Base-by-base conservation (phyloP, 176 grass and related monocot species). In the Poa annua region DNA sequence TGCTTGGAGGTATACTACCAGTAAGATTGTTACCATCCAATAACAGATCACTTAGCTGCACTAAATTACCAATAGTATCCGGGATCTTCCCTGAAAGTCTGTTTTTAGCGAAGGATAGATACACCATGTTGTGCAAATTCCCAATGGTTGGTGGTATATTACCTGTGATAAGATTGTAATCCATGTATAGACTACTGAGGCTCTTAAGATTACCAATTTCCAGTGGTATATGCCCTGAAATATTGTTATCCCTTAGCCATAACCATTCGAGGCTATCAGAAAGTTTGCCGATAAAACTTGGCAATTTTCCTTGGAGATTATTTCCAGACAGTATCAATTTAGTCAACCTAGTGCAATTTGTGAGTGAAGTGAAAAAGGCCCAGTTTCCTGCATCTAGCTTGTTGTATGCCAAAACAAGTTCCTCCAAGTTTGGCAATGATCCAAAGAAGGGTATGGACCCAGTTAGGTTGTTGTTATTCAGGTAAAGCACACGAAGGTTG, bases 101-200 rank as follows among this genome's bases (percentile, higher is more conserved):
- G 71, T 94, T 97, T 20, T 25, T 25, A 2, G 64, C 65, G 19
- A 88, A 41, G 34, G 13, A 4, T 82, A 97, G 76, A 3, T 17
- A 1, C 0, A 81, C 75, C 86, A 97, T 44, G 0, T 62, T 48
- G 6, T 59, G 0, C 3, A 97, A 49, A 67, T 86, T 76, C 11
- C 85, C 91, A 21, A 97, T 78, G 12, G 51, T 75, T 47, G 75
- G 2, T 8, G 91, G 94, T 80, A 97, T 88, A 57, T 24, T 45
- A 3, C 91, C 91, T 8, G 53, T 76, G 20, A 94, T 33, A 39
- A 53, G 45, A 71, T 97, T 97, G 22, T 64, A n/a, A 15, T 60
- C 75, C 83, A 97, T 83, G 12, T 19, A 64, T 39, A 93, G 19
- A 0, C 0, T 16, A 5, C 0, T 80, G 13, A 97, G 87, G 21